Evolutionary conservation across 306 rosid genomes (phyloP).

Genomic region (Canavalia gladiata): DNA sequence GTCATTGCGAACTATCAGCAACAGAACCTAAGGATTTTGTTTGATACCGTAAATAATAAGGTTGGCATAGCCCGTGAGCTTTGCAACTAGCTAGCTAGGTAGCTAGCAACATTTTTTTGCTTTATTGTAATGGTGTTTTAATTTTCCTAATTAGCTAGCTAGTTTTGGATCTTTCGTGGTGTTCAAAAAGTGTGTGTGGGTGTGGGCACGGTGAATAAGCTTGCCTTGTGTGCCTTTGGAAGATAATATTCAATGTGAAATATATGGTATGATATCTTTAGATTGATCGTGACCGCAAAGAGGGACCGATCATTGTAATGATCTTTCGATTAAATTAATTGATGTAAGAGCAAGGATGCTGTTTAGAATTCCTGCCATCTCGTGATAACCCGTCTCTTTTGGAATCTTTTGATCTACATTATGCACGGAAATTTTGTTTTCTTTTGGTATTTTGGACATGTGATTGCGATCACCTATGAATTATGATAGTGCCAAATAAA

Average conservation of each 20-base stretch:
- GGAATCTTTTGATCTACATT: background rate
- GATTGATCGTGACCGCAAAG: constrained; percentile 7
- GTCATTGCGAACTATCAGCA: constrained; percentile 95
- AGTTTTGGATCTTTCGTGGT: constrained; percentile 20
- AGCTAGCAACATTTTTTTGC: background rate
- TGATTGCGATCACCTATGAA: too few relatives aligned
- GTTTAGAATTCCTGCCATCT: background rate
- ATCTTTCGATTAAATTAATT: constrained; percentile 14
- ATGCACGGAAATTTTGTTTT: constrained; percentile 7
- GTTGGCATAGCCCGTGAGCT: constrained; percentile 92
- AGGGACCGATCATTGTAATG: constrained; percentile 18
- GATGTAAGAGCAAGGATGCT: background rate
- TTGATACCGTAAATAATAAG: constrained; percentile 73
- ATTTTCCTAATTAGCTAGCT: background rate
- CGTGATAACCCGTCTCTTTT: background rate
- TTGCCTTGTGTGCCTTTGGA: constrained; percentile 7
- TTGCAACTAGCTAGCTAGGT: constrained; percentile 65
- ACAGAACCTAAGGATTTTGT: constrained; percentile 88
- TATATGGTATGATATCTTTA: background rate
- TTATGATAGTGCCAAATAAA: too few relatives aligned
- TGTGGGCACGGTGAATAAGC: constrained; percentile 25
- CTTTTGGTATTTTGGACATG: background rate
- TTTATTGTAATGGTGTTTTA: background rate
- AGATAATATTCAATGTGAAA: constrained; percentile 10
- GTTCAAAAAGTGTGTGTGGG: constrained; percentile 7